Evolutionary conservation across 192 early-diverging fungal species (phyloP), one percentile per base, ranked within the genome.

Genomic region (Coemansia umbellata): DNA sequence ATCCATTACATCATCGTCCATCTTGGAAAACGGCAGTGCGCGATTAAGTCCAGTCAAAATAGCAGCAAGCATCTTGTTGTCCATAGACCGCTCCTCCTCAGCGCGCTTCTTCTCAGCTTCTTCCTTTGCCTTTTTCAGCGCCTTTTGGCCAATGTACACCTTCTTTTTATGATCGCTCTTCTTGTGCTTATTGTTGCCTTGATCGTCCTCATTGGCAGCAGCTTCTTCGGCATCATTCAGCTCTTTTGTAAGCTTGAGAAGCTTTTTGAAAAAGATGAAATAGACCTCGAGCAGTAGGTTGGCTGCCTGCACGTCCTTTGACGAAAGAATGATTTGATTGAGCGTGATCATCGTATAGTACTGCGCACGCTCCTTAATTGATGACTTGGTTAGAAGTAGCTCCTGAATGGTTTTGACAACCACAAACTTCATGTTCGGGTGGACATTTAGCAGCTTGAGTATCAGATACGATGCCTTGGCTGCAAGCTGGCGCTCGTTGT

Each of bases 21-120:
- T 75, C 58, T 91, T 84, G 21, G 91, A 76, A 53, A 86, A 99
- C 23, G 92, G 92, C 68, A 96, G 89, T 4, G 92, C 90, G 41
- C 96, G 92, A 63, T 97, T 95, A 23, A 99, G 83, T 50, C 96
- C 96, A 0, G 94, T 96, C 39, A 99, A 70, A 19, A 97, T 77
- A 3, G 90, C 93, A 13, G 87, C 86, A 71, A 97, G 79, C 76
- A 95, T 89, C 63, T 94, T 95, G 30, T 76, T 76, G 58, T 69
- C 74, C 60, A 69, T 64, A 23, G 74, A 63, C 43, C 58, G 52
- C 51, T 74, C 81, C 28, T 68, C 76, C 7, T 59, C 74, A 2
- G 63, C 69, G 26, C 70, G 74, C 53, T 65, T 60, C 58, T 66
- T 69, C 58, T 71, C 76, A 32, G 58, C 55, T 13, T 68, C 53